Conservation (phyloP, 495 filamentous ascomycete genomes). For the Tetracladium marchalianum region DNA sequence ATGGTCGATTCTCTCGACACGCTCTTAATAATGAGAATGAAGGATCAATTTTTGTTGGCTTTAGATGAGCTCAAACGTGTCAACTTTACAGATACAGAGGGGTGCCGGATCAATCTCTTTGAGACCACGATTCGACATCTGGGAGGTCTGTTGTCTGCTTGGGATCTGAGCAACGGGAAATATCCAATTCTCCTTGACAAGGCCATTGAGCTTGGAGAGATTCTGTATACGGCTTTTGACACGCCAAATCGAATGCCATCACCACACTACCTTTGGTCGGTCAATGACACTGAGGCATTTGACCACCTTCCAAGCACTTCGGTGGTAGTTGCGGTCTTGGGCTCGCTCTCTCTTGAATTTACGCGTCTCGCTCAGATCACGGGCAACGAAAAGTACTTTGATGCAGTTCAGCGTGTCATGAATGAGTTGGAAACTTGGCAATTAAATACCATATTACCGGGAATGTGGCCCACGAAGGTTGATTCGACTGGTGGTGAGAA, state of each 20-base stretch:
- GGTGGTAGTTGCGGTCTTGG: conserved; percentile 14
- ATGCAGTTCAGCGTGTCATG: conserved; percentile 86
- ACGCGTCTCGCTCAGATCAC: conserved; percentile 90
- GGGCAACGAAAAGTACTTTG: conserved; percentile 80
- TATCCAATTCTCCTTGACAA: conserved; percentile 73
- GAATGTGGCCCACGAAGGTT: conserved; percentile 62
- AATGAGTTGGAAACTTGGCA: conserved; percentile 77
- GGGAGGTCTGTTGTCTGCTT: conserved; percentile 74
- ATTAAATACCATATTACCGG: conserved; percentile 59
- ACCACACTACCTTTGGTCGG: conserved; percentile 40
- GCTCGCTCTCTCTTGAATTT: conserved; percentile 70
- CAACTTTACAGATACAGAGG: conserved; percentile 72
- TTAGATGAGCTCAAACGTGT: conserved; percentile 64
- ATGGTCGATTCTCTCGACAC: conserved; percentile 80
- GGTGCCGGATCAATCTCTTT: conserved; percentile 60
- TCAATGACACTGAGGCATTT: conserved; percentile 7
- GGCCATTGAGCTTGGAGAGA: conserved; percentile 76
- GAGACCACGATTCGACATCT: conserved; percentile 85
- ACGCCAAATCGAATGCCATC: conserved; percentile 93
- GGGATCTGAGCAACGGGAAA: conserved; percentile 67
- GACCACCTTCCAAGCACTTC: conserved; percentile 3
- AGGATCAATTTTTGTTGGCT: conserved; percentile 80
- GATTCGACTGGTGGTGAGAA: conserved; percentile 3
- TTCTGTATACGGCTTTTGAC: conserved; percentile 90
- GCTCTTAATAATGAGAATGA: conserved; percentile 89